These are phyloP conservation scores for Raphanus sativus DNA, from an alignment of 345 rosid species.

Conservation along the genomic window DNA sequence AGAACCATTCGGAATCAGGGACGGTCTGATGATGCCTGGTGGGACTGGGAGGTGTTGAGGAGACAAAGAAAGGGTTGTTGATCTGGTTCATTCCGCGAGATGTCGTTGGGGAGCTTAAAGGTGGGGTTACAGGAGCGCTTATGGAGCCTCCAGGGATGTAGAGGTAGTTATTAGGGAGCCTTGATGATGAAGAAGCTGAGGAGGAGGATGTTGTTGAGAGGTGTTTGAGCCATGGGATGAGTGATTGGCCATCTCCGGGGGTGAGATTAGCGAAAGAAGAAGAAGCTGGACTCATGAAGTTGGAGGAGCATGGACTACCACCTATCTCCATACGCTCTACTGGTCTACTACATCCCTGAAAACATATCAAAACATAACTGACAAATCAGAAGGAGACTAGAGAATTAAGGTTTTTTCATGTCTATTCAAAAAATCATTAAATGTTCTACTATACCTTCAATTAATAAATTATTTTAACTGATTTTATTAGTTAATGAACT, in stretches of 20 bases:
- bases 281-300: conserved; percentile 80
- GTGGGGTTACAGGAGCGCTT: conserved; percentile 99
- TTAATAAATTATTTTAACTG: too few relatives aligned
- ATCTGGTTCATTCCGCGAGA: conserved; percentile 61
- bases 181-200: conserved; percentile 80
- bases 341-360: conserved; percentile 91
- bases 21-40: conserved; percentile 58
- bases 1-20: conserved; percentile 86
- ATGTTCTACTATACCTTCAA: too few relatives aligned
- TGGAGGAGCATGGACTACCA: conserved; percentile 84
- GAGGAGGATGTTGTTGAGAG: conserved; percentile 78
- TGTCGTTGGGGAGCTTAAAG: conserved; percentile 82
- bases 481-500: too few relatives aligned
- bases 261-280: conserved; percentile 62
- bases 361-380: conserved; percentile 9
- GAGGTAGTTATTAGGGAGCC: conserved; percentile 56
- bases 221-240: conserved; percentile 93
- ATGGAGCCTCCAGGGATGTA: conserved; percentile 81
- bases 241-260: conserved; percentile 68
- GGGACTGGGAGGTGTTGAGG: conserved; percentile 97
- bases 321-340: conserved; percentile 66
- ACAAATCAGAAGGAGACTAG: background rate
- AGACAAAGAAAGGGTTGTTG: conserved; percentile 62
- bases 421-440: too few relatives aligned
- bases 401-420: too few relatives aligned